Base-by-base conservation (phyloP, 2,329 filamentous ascomycete genomes). In the Xylariaceae sp. region DNA sequence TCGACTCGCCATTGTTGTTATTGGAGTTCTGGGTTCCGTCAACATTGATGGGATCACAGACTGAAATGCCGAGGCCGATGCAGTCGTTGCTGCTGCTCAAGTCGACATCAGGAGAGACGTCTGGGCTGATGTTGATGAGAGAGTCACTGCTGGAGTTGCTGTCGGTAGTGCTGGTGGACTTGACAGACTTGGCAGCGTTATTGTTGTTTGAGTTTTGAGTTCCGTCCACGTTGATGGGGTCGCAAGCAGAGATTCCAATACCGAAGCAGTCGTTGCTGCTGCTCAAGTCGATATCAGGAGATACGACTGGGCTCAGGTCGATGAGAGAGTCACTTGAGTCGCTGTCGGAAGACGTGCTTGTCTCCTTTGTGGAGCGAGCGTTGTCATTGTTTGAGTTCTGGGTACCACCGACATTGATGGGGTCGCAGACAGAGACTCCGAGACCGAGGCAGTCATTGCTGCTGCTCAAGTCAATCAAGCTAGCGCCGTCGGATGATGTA, bases 381-480 rank as follows among this genome's bases (percentile, higher is more conserved):
- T 36, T 39, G 17, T 46, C 42, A 3, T 55, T 57, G 18, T 58
- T 53, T 22, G 52, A 56, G 39, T 55, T 48, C 32, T 60, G 54
- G 2, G 56, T 58, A 1, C 49, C 58, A 3, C 50, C 44, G 30
- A 61, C 58, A 18, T 58, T 62, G 53, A 62, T 60, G 36, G 58
- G 60, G 49, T 62, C 58, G 43, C 60, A 62, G 12, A 58, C 60
- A 6, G 55, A 57, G 44, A 61, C 42, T 44, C 60, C 60, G 38
- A 62, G 6, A n/a, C 60, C 56, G 22, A 53, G 33, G 42, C 57
- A 58, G 7, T 52, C 53, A 39, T 56, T 54, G 17, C 53, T 46
- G 15, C 54, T 53, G 42, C 39, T 42, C 11, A 51, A 17, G 7
- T 45, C 27, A 11, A 58, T 11, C 22, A 7, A 27, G 22, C 22